A percentile compares a stretch with the other conserved stretches of the same genome.
These are phyloP conservation scores for Sporisorium reilianum DNA, from an alignment of 1,284 basidiomycete genomes.

Conservation along the genomic window DNA sequence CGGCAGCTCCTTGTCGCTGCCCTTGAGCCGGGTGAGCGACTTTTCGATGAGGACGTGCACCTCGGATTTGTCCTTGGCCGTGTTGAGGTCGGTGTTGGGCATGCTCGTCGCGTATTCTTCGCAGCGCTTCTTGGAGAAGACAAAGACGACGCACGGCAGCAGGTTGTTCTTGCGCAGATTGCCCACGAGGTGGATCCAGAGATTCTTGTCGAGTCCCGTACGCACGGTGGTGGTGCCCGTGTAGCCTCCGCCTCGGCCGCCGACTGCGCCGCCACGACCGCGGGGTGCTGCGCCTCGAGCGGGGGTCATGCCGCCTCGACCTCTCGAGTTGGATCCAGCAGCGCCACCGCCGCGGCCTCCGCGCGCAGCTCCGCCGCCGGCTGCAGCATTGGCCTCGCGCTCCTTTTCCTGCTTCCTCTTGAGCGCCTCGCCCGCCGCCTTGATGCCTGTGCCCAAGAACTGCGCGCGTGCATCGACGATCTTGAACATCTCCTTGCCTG, in stretches of 20 bases:
- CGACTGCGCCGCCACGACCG: constrained; percentile 71
- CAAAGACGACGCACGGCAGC: constrained; percentile 95
- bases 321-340: constrained; percentile 44
- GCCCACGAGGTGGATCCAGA: constrained; percentile 92
- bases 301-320: constrained; percentile 50
- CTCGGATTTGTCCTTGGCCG: constrained; percentile 90
- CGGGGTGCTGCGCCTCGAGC: constrained; percentile 68
- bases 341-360: constrained; percentile 72
- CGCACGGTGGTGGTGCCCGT: constrained; percentile 31
- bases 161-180: constrained; percentile 86
- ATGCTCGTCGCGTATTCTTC: constrained; percentile 94
- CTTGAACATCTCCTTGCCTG: constrained; percentile 89
- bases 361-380: constrained; percentile 74
- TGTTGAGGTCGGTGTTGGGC: constrained; percentile 88
- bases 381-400: constrained; percentile 82
- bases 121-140: constrained; percentile 95
- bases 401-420: constrained; percentile 97
- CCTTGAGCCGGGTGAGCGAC: constrained; percentile 86
- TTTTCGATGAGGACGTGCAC: constrained; percentile 94
- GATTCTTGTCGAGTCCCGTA: constrained; percentile 81
- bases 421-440: constrained; percentile 87
- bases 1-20: constrained; percentile 90
- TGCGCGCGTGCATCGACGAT: constrained; percentile 87
- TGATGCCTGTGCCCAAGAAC: constrained; percentile 74
- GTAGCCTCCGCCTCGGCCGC: constrained; percentile 72